phyloP scores from a whole-genome alignment of 1,139 yeast genomes.

The Candida mesenterica region DNA sequence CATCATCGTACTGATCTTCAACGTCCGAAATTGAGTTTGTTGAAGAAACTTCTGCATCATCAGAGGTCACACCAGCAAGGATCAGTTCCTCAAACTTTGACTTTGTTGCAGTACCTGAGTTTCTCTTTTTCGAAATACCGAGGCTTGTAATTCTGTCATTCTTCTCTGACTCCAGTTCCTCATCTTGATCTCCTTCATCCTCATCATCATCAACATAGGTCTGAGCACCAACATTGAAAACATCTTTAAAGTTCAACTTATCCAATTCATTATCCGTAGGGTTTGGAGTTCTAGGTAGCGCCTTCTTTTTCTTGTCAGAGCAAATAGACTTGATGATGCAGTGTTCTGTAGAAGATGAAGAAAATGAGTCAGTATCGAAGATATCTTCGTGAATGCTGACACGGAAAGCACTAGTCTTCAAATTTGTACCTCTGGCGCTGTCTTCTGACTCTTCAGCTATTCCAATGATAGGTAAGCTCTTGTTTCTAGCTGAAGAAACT shows the following conservation, averaged over 20 bases:
- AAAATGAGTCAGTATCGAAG: conserved; percentile 9
- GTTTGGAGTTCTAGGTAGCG: conserved; percentile 30
- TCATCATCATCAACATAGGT: conserved; percentile 18
- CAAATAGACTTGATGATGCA: conserved; percentile 4
- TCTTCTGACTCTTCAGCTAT: conserved; percentile 20
- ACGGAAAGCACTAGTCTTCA: neutral
- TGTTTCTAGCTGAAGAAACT: conserved; percentile 9
- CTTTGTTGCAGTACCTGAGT: conserved; percentile 8
- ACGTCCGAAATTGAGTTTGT: conserved; percentile 15
- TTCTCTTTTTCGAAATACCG: conserved; percentile 18
- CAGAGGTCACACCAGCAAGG: conserved; percentile 9
- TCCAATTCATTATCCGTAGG: conserved; percentile 20
- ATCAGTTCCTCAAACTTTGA: conserved; percentile 9
- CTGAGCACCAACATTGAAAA: conserved; percentile 20
- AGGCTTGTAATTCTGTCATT: conserved; percentile 19
- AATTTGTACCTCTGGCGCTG: neutral
- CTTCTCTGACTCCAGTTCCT: conserved; percentile 17
- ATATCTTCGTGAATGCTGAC: conserved; percentile 8
- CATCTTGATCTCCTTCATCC: conserved; percentile 19
- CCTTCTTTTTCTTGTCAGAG: conserved; percentile 7
- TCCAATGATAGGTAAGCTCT: conserved; percentile 24
- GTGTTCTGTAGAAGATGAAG: conserved; percentile 13
- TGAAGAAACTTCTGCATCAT: conserved; percentile 15
- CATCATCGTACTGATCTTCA: conserved; percentile 6
- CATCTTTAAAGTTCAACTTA: conserved; percentile 32